phyloP scores from a whole-genome alignment of 2,329 filamentous ascomycete genomes.

The Acephala macrosclerotiorum region DNA sequence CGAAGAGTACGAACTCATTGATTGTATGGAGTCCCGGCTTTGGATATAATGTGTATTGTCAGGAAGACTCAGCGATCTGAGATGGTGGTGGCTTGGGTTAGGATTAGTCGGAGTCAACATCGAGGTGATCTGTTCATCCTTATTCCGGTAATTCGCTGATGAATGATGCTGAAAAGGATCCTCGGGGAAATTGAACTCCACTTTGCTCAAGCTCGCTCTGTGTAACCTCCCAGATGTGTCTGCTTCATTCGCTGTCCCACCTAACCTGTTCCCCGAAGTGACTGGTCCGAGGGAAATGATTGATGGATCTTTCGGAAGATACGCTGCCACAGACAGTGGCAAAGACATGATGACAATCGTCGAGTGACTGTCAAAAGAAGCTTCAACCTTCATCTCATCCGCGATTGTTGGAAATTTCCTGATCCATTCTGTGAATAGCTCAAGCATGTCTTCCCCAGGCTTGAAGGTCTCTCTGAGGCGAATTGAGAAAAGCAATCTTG shows the following conservation, averaged over 20 bases:
- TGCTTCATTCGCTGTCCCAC: not conserved
- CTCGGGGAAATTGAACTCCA: too few species aligned
- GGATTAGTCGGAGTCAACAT: too few species aligned
- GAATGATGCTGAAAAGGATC: too few species aligned
- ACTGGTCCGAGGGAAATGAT: constrained; percentile 19
- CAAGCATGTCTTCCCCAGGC: constrained; percentile 18
- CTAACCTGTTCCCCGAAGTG: constrained; percentile 17
- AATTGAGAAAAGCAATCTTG: constrained; percentile 22
- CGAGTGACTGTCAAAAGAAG: constrained; percentile 20
- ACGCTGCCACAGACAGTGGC: constrained; percentile 13
- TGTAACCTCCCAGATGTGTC: not conserved
- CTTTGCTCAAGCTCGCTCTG: not conserved
- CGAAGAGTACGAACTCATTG: constrained; percentile 12
- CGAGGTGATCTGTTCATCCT: not conserved
- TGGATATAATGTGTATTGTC: not conserved
- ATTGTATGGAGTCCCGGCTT: constrained; percentile 16
- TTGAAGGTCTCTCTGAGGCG: constrained; percentile 20
- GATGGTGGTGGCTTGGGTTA: not conserved
- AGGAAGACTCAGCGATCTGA: not conserved
- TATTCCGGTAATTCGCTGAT: not conserved
- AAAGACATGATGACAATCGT: constrained; percentile 21
- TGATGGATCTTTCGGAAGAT: constrained; percentile 16
- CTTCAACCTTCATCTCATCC: constrained; percentile 22
- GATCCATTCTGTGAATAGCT: constrained; percentile 26
- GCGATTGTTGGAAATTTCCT: constrained; percentile 23